Evolutionary conservation across 2,329 filamentous ascomycete genomes (phyloP).

Genomic region (Exophiala calicioides): DNA sequence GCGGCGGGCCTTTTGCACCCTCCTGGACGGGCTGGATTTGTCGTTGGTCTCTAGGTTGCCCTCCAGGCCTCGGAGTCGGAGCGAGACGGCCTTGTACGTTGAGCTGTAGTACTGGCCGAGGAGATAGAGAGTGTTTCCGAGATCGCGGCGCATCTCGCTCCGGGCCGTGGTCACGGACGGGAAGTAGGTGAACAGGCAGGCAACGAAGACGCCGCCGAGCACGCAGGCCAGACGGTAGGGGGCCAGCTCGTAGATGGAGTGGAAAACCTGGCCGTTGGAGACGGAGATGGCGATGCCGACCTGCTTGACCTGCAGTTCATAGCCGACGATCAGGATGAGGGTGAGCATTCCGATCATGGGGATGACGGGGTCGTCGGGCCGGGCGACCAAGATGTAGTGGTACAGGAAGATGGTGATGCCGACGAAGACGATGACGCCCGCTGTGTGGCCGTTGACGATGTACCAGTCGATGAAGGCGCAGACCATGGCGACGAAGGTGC

Average conservation of each 20-base stretch:
- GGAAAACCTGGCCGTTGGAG: constrained; percentile 67
- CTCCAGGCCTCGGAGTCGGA: constrained; percentile 53
- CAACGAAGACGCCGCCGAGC: constrained; percentile 65
- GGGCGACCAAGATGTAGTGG: constrained; percentile 67
- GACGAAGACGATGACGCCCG: constrained; percentile 66
- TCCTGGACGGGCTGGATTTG: constrained; percentile 42
- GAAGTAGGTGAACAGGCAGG: constrained; percentile 77
- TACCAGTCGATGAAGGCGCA: constrained; percentile 71
- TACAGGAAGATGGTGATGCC: constrained; percentile 43
- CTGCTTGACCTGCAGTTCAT: constrained; percentile 70
- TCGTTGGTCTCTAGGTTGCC: constrained; percentile 15
- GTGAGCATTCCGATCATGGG: constrained; percentile 63
- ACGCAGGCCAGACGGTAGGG: constrained; percentile 72
- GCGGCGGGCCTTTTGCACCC: constrained; percentile 58
- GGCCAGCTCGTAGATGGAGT: constrained; percentile 68
- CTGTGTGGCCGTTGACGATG: constrained; percentile 64
- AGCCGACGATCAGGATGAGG: constrained; percentile 65
- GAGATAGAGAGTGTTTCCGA: constrained; percentile 70
- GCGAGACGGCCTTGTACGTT: constrained; percentile 67
- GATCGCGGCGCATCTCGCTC: constrained; percentile 65
- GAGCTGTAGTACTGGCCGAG: constrained; percentile 74
- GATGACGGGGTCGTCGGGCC: constrained; percentile 62
- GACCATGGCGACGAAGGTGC: constrained; percentile 68
- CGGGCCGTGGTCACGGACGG: constrained; percentile 73
- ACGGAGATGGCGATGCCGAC: constrained; percentile 61